Conservation (phyloP, 345 rosid genomes). For the Hibiscus trionum region DNA sequence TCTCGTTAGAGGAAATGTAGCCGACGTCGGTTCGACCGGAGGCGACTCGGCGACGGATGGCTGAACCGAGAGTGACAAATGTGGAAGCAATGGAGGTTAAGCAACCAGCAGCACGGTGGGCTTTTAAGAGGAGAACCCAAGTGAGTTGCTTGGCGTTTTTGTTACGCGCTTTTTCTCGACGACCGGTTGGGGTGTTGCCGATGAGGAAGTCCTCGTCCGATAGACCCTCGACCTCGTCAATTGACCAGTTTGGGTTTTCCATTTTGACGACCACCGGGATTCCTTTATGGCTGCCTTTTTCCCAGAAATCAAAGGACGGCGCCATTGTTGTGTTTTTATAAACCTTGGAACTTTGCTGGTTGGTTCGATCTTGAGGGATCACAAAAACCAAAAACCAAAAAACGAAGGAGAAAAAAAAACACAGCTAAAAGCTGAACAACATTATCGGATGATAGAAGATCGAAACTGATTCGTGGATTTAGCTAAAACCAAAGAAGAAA, state of each 20-base stretch:
- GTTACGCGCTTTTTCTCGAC: conserved; percentile 50
- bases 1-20: conserved; percentile 24
- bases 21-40: conserved; percentile 59
- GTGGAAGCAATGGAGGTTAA: conserved; percentile 68
- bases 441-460: conserved; percentile 15
- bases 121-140: conserved; percentile 91
- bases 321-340: conserved; percentile 38
- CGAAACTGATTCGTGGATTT: conserved; percentile 32
- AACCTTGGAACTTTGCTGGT: background rate
- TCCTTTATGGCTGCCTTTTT: conserved; percentile 59
- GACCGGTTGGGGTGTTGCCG: conserved; percentile 23
- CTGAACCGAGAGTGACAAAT: conserved; percentile 55
- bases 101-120: conserved; percentile 92
- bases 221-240: conserved; percentile 81
- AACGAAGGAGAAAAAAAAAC: background rate
- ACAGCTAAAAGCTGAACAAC: conserved; percentile 29
- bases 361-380: background rate
- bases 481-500: conserved; percentile 8
- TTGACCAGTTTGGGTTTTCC: conserved; percentile 99
- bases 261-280: conserved; percentile 92
- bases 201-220: conserved; percentile 64
- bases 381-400: background rate
- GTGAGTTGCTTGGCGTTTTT: conserved; percentile 94
- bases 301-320: conserved; percentile 78
- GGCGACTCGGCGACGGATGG: conserved; percentile 63